Percentiles rank a stretch among this genome's conserved stretches.
Evolutionary conservation across 2,329 filamentous ascomycete genomes (phyloP).

Genomic region (Fusarium globosum): DNA sequence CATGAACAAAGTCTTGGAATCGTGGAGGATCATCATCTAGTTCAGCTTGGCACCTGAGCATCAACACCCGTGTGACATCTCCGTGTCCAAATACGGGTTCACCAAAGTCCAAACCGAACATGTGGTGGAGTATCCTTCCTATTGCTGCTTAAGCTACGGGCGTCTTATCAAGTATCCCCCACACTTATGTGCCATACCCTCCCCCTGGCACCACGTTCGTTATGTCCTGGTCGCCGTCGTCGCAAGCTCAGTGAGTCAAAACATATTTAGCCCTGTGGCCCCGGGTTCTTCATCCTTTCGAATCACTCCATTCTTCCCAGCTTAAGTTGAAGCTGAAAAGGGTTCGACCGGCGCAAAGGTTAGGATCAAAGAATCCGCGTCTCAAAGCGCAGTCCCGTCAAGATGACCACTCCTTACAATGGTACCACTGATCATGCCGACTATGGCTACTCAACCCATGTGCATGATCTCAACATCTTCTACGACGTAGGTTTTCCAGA

Average conservation of each 20-base stretch:
- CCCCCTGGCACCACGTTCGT: constrained; percentile 24
- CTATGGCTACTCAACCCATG: constrained; percentile 60
- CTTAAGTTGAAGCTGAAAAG: constrained; percentile 23
- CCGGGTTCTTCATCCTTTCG: constrained; percentile 18
- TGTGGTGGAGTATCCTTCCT: constrained; percentile 19
- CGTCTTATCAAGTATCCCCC: constrained; percentile 44
- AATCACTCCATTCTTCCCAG: constrained; percentile 22
- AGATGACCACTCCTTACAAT: constrained; percentile 58
- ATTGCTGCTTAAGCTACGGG: constrained; percentile 34
- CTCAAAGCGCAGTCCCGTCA: constrained; percentile 21
- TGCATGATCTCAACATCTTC: constrained; percentile 83
- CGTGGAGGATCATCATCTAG: constrained; percentile 16
- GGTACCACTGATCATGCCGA: constrained; percentile 62
- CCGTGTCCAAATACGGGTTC: background rate
- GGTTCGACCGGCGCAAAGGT: constrained; percentile 10
- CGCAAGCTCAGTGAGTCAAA: constrained; percentile 17
- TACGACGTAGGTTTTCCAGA: constrained; percentile 71
- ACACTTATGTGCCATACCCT: constrained; percentile 37
- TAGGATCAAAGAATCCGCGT: constrained; percentile 25
- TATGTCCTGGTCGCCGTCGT: constrained; percentile 17
- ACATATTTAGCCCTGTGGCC: constrained; percentile 38
- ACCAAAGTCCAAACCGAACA: constrained; percentile 2
- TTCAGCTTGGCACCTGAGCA: constrained; percentile 26
- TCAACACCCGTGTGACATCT: background rate
- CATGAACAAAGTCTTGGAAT: background rate